A percentile compares a stretch with the other conserved stretches of the same genome.
phyloP scores from a whole-genome alignment of 192 early-diverging fungal genomes.

The Coemansia sp. region DNA sequence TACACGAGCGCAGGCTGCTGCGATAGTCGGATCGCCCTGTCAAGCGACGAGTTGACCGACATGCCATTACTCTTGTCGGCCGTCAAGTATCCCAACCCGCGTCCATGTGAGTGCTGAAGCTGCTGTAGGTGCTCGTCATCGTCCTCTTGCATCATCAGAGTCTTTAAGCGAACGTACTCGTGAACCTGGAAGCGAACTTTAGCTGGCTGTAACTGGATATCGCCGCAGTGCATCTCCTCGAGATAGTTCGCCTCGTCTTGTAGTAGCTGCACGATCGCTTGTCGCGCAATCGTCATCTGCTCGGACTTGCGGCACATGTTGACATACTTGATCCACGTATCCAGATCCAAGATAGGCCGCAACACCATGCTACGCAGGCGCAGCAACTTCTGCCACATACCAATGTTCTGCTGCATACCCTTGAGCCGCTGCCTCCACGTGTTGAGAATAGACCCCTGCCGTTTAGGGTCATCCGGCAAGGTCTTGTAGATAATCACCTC shows the following conservation, averaged over 20 bases:
- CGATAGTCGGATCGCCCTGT: conserved; percentile 20
- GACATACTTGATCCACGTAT: conserved; percentile 93
- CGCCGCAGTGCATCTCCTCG: conserved; percentile 21
- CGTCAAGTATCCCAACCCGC: background rate
- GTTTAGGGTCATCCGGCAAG: conserved; percentile 71
- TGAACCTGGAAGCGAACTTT: conserved; percentile 9
- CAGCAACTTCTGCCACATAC: conserved; percentile 92
- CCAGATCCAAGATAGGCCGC: conserved; percentile 87
- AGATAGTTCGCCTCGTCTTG: conserved; percentile 60
- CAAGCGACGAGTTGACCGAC: conserved; percentile 5
- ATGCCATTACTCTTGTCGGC: background rate
- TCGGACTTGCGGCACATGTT: conserved; percentile 90
- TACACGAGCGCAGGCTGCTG: conserved; percentile 63
- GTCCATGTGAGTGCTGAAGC: background rate
- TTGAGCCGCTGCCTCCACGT: conserved; percentile 86
- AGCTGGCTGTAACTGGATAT: background rate
- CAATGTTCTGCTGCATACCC: conserved; percentile 87
- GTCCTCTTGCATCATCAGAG: conserved; percentile 1
- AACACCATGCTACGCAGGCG: conserved; percentile 83
- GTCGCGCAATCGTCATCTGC: conserved; percentile 75
- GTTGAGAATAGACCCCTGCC: conserved; percentile 70
- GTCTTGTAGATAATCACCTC: conserved; percentile 93
- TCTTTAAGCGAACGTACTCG: conserved; percentile 21
- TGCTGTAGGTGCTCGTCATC: background rate
- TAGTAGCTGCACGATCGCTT: conserved; percentile 74